Evolutionary conservation across 129 eudicot species (phyloP), one percentile per base, ranked within the genome.

Genomic region (Flaveria ramosissima): DNA sequence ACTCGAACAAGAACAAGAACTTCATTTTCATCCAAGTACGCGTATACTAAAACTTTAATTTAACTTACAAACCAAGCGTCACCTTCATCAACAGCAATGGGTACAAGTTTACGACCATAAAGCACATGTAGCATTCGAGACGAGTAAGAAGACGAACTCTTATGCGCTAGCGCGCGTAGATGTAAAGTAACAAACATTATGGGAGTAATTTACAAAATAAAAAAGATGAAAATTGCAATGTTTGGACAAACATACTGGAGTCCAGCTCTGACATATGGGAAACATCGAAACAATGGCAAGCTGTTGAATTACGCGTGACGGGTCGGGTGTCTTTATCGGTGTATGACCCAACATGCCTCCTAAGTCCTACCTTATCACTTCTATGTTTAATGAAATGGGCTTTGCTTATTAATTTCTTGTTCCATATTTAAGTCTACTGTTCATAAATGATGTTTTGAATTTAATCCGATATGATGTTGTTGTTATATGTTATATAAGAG

Each of bases 291-390:
- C 78, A 64, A 73, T 41, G 20, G 69, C 43, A 61, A 41, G 52
- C 20, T 64, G 70, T 72, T 71, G 13, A 45, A 9, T 45, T 64
- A 67, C 83, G 67, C 50, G 74, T 80, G 78, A 72, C 65, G 68
- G 81, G 60, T 78, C 69, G 71, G 42, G 77, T 59, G 60, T 59
- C 70, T 2, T 63, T 23, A 27, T 45, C 61, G 3, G 48, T 73
- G 39, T 56, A 41, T 56, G 67, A 73, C 66, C 73, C 74, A 67
- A 63, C 7, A 23, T 63, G 63, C 62, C 63, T 64, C 64, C 65
- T 19, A 56, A 20, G 59, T 52, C 59, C 62, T 56, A 56, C 26
- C 27, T 1, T n/a, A 4, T 61, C 42, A 61, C 65, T 73, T 59
- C 69, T 23, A 15, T 48, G 60, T 61, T 74, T 7, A 74, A 74